Evolutionary conservation across 2,329 filamentous ascomycete species (phyloP), one percentile per base, ranked within the genome.

Genomic region (Fusarium sterilihyphosum): DNA sequence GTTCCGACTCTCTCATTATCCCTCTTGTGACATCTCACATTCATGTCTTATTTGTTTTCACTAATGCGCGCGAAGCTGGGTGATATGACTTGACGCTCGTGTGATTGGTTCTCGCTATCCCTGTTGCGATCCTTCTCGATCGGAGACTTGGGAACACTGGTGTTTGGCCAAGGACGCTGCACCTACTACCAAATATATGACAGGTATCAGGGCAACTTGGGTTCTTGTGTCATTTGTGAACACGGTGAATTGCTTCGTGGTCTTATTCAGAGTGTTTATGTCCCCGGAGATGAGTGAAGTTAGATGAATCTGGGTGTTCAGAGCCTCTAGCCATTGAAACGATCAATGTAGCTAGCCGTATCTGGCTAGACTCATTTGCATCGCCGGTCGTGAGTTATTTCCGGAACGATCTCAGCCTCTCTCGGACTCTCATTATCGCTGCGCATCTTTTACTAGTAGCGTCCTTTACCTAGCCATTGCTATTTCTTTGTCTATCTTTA

Each of bases 221-320:
- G 4, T 9, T n/a, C 10, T 12, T 2, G 6, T 50, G 5, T 31
- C 14, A 26, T 26, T 20, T 9, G 3, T 9, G 0, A 16, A 12
- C 0, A 7, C 14, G 14, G 9, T 3, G 1, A 3, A 3, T 8
- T 16, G 13, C 26, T 49, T 49, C 6, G 16, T 4, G 9, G 0
- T 22, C 8, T 16, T 22, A 11, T 22, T 49, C 6, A 29, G 24
- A 22, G 9, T 1, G 8, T 29, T 8, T 5, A 11, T 16, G 2
- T 8, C 4, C 26, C 46, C 18, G 13, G 26, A 49, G 46, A 22
- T 49, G 26, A 49, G 6, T 49, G 4, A 26, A 37, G 3, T 26
- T 38, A 4, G 11, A 8, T 35, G 31, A 24, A 14, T 26, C 14
- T 54, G 13, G 14, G 4, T 16, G 7, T 9, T 22, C 18, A 26